phyloP scores from a whole-genome alignment of 192 early-diverging fungal genomes.

The Coemansia aciculifera region DNA sequence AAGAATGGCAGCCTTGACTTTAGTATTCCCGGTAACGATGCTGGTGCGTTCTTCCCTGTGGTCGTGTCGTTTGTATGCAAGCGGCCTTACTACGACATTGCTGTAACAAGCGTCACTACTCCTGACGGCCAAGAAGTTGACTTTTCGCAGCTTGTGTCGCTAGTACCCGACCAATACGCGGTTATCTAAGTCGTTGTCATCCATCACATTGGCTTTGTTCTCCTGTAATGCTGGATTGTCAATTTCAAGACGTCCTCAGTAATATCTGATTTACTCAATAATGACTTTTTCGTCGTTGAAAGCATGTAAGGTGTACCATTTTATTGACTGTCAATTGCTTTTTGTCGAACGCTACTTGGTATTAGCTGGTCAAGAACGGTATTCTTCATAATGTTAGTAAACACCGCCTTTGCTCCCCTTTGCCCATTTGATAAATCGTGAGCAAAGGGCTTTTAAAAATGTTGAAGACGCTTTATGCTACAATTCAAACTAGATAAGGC shows the following conservation, averaged over 20 bases:
- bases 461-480: too few species aligned
- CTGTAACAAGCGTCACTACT: constrained; percentile 51
- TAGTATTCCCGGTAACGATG: constrained; percentile 72
- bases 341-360: too few species aligned
- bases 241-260: neutral
- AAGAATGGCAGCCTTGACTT: constrained; percentile 83
- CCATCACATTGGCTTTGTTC: neutral
- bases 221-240: neutral
- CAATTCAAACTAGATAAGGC: too few species aligned
- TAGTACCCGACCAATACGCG: constrained; percentile 78
- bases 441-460: too few species aligned
- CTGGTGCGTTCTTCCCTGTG: constrained; percentile 85
- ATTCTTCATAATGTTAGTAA: neutral
- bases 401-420: too few species aligned
- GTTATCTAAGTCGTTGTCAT: constrained; percentile 62
- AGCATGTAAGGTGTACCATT: too few species aligned
- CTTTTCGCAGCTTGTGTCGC: constrained; percentile 72
- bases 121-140: constrained; percentile 60
- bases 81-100: constrained; percentile 74
- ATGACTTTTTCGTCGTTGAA: neutral
- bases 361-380: too few species aligned
- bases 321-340: too few species aligned
- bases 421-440: too few species aligned
- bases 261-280: neutral
- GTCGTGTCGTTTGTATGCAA: constrained; percentile 72